These are phyloP conservation scores for Yamadazyma oceani DNA, from an alignment of 1,139 yeast genomes.

Conservation along the genomic window DNA sequence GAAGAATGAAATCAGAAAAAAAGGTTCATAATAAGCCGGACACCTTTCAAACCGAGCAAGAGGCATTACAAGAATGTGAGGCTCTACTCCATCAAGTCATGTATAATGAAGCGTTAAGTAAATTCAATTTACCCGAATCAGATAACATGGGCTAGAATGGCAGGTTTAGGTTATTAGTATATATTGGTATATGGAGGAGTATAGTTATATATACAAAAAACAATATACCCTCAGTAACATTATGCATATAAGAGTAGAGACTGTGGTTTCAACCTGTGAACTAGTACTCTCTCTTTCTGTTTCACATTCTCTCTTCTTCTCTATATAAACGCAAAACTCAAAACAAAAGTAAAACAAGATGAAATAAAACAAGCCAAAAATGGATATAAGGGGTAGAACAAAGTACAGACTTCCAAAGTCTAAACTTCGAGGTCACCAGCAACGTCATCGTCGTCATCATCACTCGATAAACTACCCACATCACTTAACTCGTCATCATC, in stretches of 20 bases:
- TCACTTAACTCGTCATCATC: slow-evolving; percentile 51
- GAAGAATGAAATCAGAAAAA: slow-evolving; percentile 1
- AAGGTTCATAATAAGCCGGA: background rate
- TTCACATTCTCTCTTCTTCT: background rate
- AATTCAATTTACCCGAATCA: too few species aligned
- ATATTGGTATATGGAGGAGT: background rate
- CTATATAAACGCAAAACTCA: slow-evolving; percentile 1
- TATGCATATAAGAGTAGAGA: too few species aligned
- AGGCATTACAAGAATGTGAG: slow-evolving; percentile 2
- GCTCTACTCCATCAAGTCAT: background rate
- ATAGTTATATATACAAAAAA: background rate
- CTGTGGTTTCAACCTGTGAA: too few species aligned
- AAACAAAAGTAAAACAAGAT: background rate
- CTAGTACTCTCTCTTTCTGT: background rate
- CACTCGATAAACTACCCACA: slow-evolving; percentile 50
- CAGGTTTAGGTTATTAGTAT: background rate
- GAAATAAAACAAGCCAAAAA: background rate
- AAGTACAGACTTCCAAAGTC: too few species aligned
- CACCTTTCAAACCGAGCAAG: background rate
- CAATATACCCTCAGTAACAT: too few species aligned
- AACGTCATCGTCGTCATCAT: slow-evolving; percentile 42
- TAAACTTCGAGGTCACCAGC: slow-evolving; percentile 23
- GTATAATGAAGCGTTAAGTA: too few species aligned
- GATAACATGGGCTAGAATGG: too few species aligned
- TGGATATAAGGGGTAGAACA: too few species aligned